phyloP scores from a whole-genome alignment of 192 early-diverging fungal genomes.

The Coemansia sp. region DNA sequence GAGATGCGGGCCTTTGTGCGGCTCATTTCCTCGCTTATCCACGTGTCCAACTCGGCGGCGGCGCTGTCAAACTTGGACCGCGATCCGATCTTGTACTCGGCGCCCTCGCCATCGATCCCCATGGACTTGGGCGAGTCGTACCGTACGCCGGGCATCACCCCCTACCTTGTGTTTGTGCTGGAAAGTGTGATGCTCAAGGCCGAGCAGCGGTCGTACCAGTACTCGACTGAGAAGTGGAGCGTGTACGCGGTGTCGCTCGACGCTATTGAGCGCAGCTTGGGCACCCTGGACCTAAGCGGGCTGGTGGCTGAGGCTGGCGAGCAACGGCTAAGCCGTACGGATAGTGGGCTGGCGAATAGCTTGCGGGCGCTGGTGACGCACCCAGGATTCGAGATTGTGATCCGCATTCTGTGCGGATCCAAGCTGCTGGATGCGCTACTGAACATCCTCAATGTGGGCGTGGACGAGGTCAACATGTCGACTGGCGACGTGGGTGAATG shows the following conservation, averaged over 20 bases:
- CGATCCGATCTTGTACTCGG: constrained; percentile 39
- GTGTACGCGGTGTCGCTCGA: constrained; percentile 63
- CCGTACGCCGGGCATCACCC: constrained; percentile 73
- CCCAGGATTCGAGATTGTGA: constrained; percentile 85
- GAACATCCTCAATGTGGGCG: constrained; percentile 63
- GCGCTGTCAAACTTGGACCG: constrained; percentile 38
- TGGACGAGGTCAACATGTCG: constrained; percentile 61
- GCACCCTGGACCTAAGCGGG: constrained; percentile 70
- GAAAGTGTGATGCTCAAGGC: constrained; percentile 86
- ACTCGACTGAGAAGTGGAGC: constrained; percentile 75
- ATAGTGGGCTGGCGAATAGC: constrained; percentile 14
- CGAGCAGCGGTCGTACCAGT: constrained; percentile 65
- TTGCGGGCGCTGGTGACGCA: constrained; percentile 63
- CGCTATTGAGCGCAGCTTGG: constrained; percentile 79
- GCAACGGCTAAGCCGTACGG: constrained; percentile 3
- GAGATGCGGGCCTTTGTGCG: constrained; percentile 84
- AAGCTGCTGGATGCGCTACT: constrained; percentile 72
- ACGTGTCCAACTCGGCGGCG: constrained; percentile 56
- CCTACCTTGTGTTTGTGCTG: constrained; percentile 83
- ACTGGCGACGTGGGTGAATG: constrained; percentile 28
- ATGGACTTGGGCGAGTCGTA: constrained; percentile 65
- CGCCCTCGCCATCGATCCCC: constrained; percentile 59
- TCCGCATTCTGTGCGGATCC: constrained; percentile 77
- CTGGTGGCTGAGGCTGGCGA: constrained; percentile 32
- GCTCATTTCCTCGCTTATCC: constrained; percentile 72